These are phyloP conservation scores for Solanum hybrid DNA, from an alignment of 305 asterid species.

Conservation along the genomic window DNA sequence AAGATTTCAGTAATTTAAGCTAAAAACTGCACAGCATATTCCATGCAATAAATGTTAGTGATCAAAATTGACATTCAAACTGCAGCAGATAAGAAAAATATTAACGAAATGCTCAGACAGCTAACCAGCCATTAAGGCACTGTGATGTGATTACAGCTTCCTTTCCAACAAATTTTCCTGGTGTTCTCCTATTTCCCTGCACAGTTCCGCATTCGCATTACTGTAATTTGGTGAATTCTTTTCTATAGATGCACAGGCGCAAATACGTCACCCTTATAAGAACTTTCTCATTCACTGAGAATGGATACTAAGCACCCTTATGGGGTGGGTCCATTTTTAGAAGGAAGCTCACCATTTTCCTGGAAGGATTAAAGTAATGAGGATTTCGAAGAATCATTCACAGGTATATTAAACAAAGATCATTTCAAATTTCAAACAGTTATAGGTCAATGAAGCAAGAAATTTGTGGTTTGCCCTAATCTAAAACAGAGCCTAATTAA, in stretches of 20 bases:
- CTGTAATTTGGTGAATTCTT: not conserved
- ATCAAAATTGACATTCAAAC: not conserved
- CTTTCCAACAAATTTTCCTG: slow-evolving; percentile 90
- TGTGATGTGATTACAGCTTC: slow-evolving; percentile 87
- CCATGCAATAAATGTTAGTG: not conserved
- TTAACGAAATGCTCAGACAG: slow-evolving; percentile 9
- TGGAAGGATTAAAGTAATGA: slow-evolving; percentile 20
- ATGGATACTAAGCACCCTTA: slow-evolving; percentile 71
- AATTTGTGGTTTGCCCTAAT: not conserved
- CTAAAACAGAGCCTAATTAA: not conserved
- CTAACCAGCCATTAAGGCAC: slow-evolving; percentile 97
- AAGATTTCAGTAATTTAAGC: not conserved
- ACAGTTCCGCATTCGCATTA: not conserved
- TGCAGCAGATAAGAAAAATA: not conserved
- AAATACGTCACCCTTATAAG: slow-evolving; percentile 52
- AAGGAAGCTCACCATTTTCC: slow-evolving; percentile 68
- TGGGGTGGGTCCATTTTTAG: slow-evolving; percentile 47
- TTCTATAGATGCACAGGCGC: not conserved
- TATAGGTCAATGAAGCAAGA: not conserved
- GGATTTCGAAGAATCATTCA: slow-evolving; percentile 12
- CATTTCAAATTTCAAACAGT: not conserved
- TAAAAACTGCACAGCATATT: not conserved
- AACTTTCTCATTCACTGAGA: slow-evolving; percentile 85
- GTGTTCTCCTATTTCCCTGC: slow-evolving; percentile 97
- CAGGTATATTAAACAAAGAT: not conserved